Conservation (phyloP, 768 basidiomycete species). For the Mycena rosella region DNA sequence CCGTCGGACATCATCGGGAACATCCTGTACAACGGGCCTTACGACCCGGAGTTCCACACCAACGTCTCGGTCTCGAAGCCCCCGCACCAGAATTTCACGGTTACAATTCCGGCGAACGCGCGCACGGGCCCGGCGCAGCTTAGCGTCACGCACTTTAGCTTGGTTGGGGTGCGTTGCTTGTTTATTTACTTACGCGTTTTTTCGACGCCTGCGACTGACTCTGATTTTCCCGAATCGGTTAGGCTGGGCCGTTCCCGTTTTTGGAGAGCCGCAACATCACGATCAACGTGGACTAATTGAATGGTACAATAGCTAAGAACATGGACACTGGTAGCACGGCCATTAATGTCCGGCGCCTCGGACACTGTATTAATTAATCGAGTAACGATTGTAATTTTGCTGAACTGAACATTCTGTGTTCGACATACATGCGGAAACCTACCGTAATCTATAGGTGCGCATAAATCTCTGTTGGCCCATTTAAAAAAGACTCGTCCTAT, state of each 20-base stretch:
- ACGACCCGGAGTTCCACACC: slow-evolving; percentile 43
- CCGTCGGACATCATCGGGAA: slow-evolving; percentile 45
- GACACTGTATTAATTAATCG: background rate
- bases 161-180: slow-evolving; percentile 49
- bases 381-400: background rate
- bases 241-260: slow-evolving; percentile 30
- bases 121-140: slow-evolving; percentile 44
- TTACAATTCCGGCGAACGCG: slow-evolving; percentile 46
- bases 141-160: slow-evolving; percentile 45
- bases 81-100: slow-evolving; percentile 55
- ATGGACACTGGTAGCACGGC: no score
- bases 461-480: no score
- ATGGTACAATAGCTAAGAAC: background rate
- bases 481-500: no score
- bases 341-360: background rate
- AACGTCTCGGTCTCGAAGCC: slow-evolving; percentile 22
- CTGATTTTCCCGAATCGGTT: no score
- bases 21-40: slow-evolving; percentile 54
- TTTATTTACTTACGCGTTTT: no score
- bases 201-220: no score
- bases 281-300: slow-evolving; percentile 15
- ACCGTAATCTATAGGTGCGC: no score
- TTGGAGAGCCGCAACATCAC: slow-evolving; percentile 21
- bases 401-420: no score
- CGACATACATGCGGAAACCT: no score